Evolutionary conservation across 2,329 filamentous ascomycete species (phyloP).

Genomic region (Eutypella sp.): DNA sequence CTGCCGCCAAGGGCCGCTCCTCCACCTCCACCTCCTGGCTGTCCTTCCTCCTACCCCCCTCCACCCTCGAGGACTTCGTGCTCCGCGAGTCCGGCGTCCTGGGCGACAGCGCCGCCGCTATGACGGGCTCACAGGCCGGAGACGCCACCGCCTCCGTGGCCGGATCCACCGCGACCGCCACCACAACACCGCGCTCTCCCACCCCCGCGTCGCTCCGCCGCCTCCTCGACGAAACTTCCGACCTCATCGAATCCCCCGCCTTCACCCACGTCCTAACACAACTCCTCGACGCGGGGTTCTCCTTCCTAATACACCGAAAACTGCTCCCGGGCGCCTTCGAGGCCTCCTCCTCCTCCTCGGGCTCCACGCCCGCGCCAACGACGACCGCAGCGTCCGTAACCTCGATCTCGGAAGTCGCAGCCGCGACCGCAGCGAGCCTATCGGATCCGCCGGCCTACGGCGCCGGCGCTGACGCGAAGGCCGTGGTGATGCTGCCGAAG

Average conservation of each 20-base stretch:
- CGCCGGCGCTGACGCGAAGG: constrained; percentile 47
- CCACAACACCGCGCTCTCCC: constrained; percentile 33
- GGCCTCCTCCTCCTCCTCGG: constrained; percentile 33
- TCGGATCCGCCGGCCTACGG: constrained; percentile 7
- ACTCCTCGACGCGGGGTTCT: constrained; percentile 83
- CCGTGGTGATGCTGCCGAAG: constrained; percentile 65
- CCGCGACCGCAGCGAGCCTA: constrained; percentile 3
- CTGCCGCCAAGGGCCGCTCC: neutral
- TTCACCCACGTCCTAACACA: constrained; percentile 83
- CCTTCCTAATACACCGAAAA: constrained; percentile 75
- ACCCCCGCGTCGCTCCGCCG: constrained; percentile 64
- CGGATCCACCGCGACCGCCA: constrained; percentile 8
- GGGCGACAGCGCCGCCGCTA: constrained; percentile 40
- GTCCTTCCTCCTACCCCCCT: constrained; percentile 73
- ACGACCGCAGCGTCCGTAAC: constrained; percentile 36
- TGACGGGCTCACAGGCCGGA: constrained; percentile 6
- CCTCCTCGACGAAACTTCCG: constrained; percentile 90
- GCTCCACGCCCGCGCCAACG: constrained; percentile 27
- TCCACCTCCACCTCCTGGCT: constrained; percentile 62
- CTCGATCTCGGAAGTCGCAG: neutral
- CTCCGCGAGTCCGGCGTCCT: constrained; percentile 80
- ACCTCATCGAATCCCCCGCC: constrained; percentile 88
- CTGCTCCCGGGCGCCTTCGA: constrained; percentile 77
- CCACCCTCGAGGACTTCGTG: constrained; percentile 74
- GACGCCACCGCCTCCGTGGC: neutral